Evolutionary conservation across 805 yeast species (phyloP).

Genomic region (Kuraishia floccosa): DNA sequence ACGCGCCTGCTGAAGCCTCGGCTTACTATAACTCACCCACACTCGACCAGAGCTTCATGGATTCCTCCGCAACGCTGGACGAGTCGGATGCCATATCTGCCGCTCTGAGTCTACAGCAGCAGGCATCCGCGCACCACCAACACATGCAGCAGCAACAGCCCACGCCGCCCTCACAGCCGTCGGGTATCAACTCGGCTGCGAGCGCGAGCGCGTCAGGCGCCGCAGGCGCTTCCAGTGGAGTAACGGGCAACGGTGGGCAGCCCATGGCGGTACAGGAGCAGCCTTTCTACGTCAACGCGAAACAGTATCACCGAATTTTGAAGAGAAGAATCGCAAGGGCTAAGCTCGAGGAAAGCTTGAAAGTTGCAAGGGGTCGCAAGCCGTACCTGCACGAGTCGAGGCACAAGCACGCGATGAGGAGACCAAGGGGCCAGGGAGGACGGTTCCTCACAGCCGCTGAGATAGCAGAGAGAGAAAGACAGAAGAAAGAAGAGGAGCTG

Average conservation of each 20-base stretch:
- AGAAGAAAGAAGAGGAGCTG: conserved; percentile 18
- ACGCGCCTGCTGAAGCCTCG: no score
- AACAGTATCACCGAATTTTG: conserved; percentile 90
- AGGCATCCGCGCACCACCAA: no score
- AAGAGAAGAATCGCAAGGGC: conserved; percentile 93
- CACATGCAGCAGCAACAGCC: no score
- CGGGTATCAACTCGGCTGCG: no score
- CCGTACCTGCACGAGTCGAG: conserved; percentile 95
- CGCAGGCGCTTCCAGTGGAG: conserved; percentile 1
- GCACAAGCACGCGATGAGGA: conserved; percentile 97
- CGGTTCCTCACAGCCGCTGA: conserved; percentile 92
- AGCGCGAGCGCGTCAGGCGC: no score
- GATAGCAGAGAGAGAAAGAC: conserved; percentile 54
- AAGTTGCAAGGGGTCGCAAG: conserved; percentile 80
- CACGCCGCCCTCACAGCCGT: no score
- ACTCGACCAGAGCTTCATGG: no score
- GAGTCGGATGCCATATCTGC: no score
- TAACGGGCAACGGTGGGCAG: no score
- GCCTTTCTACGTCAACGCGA: conserved; percentile 96
- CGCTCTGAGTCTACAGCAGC: no score
- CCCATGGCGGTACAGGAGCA: conserved; percentile 49
- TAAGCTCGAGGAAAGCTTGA: conserved; percentile 76
- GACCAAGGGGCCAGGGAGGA: conserved; percentile 99
- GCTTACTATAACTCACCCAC: no score
- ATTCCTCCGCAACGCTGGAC: neutral